Conservation (phyloP, 2,329 filamentous ascomycete genomes). For the Diplodia sapinea region DNA sequence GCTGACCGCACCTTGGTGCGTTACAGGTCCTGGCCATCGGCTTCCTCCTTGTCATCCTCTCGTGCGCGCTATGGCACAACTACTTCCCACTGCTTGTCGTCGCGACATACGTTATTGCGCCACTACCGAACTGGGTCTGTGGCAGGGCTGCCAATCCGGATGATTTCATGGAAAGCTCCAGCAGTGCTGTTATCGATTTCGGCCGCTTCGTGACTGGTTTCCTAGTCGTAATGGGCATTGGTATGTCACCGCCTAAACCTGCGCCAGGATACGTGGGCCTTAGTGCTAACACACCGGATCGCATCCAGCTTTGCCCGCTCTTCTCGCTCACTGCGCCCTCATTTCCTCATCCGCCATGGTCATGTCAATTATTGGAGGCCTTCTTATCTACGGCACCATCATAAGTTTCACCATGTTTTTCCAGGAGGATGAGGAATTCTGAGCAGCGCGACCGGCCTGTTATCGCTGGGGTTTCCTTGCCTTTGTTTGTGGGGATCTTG, state of each 20-base stretch:
- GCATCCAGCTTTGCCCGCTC: constrained; percentile 75
- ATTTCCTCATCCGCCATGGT: constrained; percentile 86
- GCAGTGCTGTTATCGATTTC: constrained; percentile 86
- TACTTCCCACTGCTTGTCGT: constrained; percentile 97
- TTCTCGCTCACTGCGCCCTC: constrained; percentile 84
- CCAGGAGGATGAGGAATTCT: constrained; percentile 96
- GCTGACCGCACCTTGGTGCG: constrained; percentile 2
- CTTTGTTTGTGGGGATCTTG: constrained; percentile 25
- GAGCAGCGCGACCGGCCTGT: constrained; percentile 38
- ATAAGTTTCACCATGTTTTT: constrained; percentile 99
- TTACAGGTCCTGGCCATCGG: constrained; percentile 86
- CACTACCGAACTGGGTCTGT: constrained; percentile 96
- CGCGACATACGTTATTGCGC: constrained; percentile 90
- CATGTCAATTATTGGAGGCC: constrained; percentile 91
- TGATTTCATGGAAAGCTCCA: constrained; percentile 89
- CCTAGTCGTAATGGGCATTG: constrained; percentile 95
- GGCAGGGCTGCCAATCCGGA: constrained; percentile 85
- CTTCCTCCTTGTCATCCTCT: constrained; percentile 98
- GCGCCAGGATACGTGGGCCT: neutral
- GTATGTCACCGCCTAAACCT: constrained; percentile 56
- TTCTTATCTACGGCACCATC: constrained; percentile 97
- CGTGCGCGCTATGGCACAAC: constrained; percentile 90
- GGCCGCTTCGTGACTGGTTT: constrained; percentile 95
- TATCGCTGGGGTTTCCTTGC: constrained; percentile 9
- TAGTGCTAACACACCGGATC: constrained; percentile 17